Evolutionary conservation across 2,329 filamentous ascomycete genomes (phyloP), one percentile per base, ranked within the genome.

Genomic region (Fusarium lyarnte): DNA sequence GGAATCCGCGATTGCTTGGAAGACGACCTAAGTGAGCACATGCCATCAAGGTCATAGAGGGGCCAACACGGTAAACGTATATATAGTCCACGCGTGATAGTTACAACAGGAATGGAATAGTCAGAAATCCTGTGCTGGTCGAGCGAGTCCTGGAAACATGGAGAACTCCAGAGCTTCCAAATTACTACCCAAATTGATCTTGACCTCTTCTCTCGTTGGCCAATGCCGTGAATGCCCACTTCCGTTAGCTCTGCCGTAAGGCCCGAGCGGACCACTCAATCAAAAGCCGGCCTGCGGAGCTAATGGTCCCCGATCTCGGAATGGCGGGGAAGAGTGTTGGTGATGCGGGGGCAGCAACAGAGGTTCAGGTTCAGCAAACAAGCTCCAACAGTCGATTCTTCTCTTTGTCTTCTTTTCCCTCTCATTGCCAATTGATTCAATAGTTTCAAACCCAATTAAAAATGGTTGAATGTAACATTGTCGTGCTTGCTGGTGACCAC

Each of bases 401-500:
- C 60, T 69, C 55, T 54, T 43, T 55, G 25, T 66, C 35, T 69
- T 33, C 35, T 46, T 29, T 58, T 25, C 25, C 39, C 12, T 58
- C 13, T 43, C 25, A 16, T 49, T 35, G 25, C n/a, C 31, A 31
- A 55, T 64, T 51, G 10, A 29, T 11, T 11, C 17, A 41, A 29
- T 57, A 29, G 31, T 23, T 39, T 19, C 58, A 51, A 36, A 19
- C 47, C 5, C 49, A 42, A 66, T 19, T 39, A 29, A 68, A 54
- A 38, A 94, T 94, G 92, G 83, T 91, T 75, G 86, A 88, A 55
- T 91, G 90, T 81, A 94, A 94, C 74, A 92, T 95, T 80, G 93
- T 95, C 70, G 92, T 95, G 65, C 93, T 95, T 81, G 92, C 83
- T 58, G 93, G 93, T 79, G 94, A 97, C 85, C 93, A 96, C 83